Percentiles rank a stretch among this genome's conserved stretches.
phyloP scores from a whole-genome alignment of 176 grass and related monocot species.

The Triticum timopheevii region DNA sequence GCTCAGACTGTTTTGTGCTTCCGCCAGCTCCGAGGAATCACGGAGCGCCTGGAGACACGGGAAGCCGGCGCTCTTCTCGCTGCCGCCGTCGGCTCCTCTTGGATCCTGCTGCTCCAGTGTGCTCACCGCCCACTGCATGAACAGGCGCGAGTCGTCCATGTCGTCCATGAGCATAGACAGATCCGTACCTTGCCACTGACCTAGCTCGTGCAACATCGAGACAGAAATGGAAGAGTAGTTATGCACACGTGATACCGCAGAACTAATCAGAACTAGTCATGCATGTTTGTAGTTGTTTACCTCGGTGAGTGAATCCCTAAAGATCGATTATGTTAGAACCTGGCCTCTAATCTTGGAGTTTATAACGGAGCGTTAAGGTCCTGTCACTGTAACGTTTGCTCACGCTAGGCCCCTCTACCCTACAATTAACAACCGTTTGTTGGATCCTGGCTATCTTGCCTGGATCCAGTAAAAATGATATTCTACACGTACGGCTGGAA shows the following conservation, averaged over 20 bases:
- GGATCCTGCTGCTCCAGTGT: conserved; percentile 12
- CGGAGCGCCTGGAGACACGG: conserved; percentile 19
- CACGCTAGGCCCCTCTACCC: neutral
- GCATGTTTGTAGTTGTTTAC: neutral
- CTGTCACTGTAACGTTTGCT: neutral
- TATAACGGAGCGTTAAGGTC: neutral
- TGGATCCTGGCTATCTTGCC: neutral
- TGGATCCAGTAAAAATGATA: neutral
- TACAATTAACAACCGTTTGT: neutral
- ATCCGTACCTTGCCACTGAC: neutral
- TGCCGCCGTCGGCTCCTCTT: neutral
- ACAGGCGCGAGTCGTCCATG: conserved; percentile 29
- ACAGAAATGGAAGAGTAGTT: neutral
- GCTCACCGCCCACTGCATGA: conserved; percentile 38
- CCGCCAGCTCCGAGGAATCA: neutral
- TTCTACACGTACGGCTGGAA: neutral
- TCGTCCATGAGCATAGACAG: neutral
- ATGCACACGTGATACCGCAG: neutral
- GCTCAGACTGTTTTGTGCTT: conserved; percentile 7
- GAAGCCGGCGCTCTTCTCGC: neutral
- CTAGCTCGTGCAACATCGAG: neutral
- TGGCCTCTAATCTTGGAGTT: neutral
- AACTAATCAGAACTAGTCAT: neutral
- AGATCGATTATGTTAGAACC: neutral
- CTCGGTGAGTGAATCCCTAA: neutral